Base-by-base conservation (phyloP, 768 basidiomycete species). In the Hygrophoropsis aurantiaca region DNA sequence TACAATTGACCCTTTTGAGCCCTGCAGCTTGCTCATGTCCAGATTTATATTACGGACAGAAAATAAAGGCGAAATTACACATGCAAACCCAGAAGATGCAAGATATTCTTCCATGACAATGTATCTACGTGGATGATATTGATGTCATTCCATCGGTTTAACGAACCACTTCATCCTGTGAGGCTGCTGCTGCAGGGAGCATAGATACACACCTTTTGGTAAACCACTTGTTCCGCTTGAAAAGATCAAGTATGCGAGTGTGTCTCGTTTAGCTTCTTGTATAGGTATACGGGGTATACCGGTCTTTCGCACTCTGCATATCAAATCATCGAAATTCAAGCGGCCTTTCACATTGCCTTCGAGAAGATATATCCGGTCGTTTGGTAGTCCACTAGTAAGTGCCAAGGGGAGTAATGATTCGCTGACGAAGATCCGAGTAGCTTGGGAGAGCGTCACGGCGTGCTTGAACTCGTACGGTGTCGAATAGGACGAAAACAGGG, bases 211-310 rank as follows among this genome's bases (percentile, higher is more conserved):
- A 81, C 86, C 85, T 77, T 90, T 90, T 0, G 87, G 85, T 3
- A 82, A 66, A 0, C 88, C 87, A 49, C 77, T 88, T 0, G 88
- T 90, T 19, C 87, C 87, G 55, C 87, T 89, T 0, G 87, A 90
- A 58, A 87, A 87, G 0, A 84, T 69, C 3, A 90, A 68, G 59
- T 89, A 87, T 1, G 84, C 87, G 1, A 87, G 64, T 0, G 82
- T 85, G 49, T 82, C 67, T 24, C 66, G 70, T 15, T 53, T 65
- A 0, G 78, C 84, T 0, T 72, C 67, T 34, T 69, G 72, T 25
- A 80, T 62, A 1, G 69, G 66, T 1, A 78, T 56, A 1, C 69
- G 58, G 7, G 78, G 71, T 1, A 77, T 54, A 0, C 66, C 64
- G 18, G 67, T 69, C 10, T 49, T 52, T 34, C 63, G 66, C 21